Evolutionary conservation across 148 eudicot species (phyloP).

Genomic region (Vaccinium macrocarpon): DNA sequence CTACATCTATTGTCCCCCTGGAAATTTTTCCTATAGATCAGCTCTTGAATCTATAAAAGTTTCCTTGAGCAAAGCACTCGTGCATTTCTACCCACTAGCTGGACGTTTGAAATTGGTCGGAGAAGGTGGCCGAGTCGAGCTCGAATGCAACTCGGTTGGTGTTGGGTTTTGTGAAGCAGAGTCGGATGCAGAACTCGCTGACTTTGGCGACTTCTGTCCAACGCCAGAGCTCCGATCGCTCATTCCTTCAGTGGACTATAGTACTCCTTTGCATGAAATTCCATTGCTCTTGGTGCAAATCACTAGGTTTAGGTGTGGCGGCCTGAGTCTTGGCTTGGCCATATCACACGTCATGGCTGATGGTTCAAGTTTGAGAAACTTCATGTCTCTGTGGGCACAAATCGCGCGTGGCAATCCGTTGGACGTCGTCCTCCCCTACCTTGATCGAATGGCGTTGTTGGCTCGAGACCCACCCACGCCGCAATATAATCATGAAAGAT

Average conservation of each 20-base stretch:
- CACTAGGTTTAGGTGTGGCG: neutral
- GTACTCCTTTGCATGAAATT: conserved; percentile 19
- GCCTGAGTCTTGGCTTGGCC: neutral
- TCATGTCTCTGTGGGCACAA: neutral
- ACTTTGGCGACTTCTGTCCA: conserved; percentile 23
- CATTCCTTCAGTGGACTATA: conserved; percentile 24
- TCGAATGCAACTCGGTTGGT: too few relatives aligned
- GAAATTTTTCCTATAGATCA: neutral
- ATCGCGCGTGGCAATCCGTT: neutral
- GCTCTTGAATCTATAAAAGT: neutral
- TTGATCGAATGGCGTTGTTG: too few relatives aligned
- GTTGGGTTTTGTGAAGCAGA: conserved; percentile 25
- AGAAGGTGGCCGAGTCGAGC: neutral
- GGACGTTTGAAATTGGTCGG: neutral
- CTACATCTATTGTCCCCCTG: neutral
- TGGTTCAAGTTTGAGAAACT: neutral
- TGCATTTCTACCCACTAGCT: neutral
- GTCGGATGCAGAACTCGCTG: conserved; percentile 14
- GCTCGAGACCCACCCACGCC: neutral
- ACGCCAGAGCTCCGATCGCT: conserved; percentile 15
- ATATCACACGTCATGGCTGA: neutral
- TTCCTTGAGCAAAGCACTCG: neutral
- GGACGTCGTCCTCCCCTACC: neutral
- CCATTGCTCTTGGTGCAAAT: conserved; percentile 26
- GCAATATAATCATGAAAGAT: neutral